Base-by-base conservation (phyloP, 1,139 yeast species). In the Blastobotrys malaysiensis region DNA sequence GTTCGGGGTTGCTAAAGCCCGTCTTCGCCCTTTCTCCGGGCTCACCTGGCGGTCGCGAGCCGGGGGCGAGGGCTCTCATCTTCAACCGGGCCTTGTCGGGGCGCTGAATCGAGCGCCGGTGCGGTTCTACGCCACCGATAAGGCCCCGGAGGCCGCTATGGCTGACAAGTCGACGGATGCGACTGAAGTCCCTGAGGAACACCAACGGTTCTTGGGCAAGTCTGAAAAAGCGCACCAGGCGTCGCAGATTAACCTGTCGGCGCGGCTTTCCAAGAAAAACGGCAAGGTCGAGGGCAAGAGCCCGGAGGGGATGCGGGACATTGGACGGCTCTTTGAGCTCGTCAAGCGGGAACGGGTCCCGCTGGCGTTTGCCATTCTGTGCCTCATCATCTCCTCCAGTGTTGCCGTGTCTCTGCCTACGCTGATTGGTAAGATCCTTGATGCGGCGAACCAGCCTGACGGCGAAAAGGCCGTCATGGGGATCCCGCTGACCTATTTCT, bases 341-440 rank as follows among this genome's bases (percentile, higher is more conserved):
- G 83, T 82, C 0, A 72, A 72, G 52, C 71, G 74, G 47, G 89
- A 84, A 64, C 66, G 76, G 59, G 73, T 73, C 59, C 65, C 84
- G n/a, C 71, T 84, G 49, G 64, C 75, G 0, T 62, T 73, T 2
- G 96, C 97, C 0, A 74, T 90, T 51, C 61, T 77, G 1, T 77
- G 89, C 55, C 76, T 90, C 27, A 72, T 82, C 2, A 59, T 81
- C 2, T 78, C 87, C 5, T 83, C 87, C 18, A 73, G 76, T 2
- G 79, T 89, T 20, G 78, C 86, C 26, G 83, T 91, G 86, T 75
- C 86, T 3, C 74, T 90, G 55, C 97, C 98, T 2, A 80, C 86
- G 57, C 78, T 71, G 11, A 88, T 91, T 47, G 98, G 98, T 45
- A 80, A 86, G 61, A 86, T 84, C 13, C 69, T 84, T 43, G 90